Percentiles rank a stretch among this genome's conserved stretches.
These are phyloP conservation scores for Fusarium pseudocircinatum DNA, from an alignment of 2,329 filamentous ascomycete species.

Conservation along the genomic window DNA sequence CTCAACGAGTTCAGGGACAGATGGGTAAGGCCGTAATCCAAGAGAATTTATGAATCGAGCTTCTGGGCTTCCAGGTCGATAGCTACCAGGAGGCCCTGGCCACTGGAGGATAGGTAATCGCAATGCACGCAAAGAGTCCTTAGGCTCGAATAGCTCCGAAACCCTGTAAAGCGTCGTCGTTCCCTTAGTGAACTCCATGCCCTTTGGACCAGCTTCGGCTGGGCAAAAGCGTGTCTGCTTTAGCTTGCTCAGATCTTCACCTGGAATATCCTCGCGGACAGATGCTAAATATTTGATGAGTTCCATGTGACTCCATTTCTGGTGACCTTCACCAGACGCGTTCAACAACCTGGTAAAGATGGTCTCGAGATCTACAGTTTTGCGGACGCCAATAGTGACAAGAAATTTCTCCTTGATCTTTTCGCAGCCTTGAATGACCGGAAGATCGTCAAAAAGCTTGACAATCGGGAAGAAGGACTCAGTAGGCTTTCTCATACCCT, in stretches of 20 bases:
- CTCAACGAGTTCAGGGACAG: constrained; percentile 77
- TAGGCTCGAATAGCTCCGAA: constrained; percentile 84
- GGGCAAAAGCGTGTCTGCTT: constrained; percentile 83
- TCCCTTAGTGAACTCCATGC: constrained; percentile 63
- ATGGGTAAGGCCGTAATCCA: constrained; percentile 77
- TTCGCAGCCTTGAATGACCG: constrained; percentile 78
- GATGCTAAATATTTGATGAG: constrained; percentile 94
- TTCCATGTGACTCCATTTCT: constrained; percentile 91
- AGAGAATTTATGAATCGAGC: constrained; percentile 77
- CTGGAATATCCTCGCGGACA: constrained; percentile 87
- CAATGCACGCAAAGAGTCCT: constrained; percentile 73
- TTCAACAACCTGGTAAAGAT: constrained; percentile 89
- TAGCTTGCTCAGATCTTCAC: constrained; percentile 81
- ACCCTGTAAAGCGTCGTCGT: constrained; percentile 72
- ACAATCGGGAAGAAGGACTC: constrained; percentile 96
- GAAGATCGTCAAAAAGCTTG: constrained; percentile 92
- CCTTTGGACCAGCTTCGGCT: constrained; percentile 70
- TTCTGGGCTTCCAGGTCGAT: constrained; percentile 73
- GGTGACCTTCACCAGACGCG: constrained; percentile 63
- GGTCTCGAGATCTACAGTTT: constrained; percentile 92
- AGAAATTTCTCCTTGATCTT: constrained; percentile 93
- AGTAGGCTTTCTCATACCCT: constrained; percentile 84
- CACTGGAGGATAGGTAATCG: constrained; percentile 82
- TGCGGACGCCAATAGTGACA: constrained; percentile 83
- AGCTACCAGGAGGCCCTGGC: constrained; percentile 73